Base-by-base conservation (phyloP, 768 basidiomycete species). In the Lactarius tabidus region DNA sequence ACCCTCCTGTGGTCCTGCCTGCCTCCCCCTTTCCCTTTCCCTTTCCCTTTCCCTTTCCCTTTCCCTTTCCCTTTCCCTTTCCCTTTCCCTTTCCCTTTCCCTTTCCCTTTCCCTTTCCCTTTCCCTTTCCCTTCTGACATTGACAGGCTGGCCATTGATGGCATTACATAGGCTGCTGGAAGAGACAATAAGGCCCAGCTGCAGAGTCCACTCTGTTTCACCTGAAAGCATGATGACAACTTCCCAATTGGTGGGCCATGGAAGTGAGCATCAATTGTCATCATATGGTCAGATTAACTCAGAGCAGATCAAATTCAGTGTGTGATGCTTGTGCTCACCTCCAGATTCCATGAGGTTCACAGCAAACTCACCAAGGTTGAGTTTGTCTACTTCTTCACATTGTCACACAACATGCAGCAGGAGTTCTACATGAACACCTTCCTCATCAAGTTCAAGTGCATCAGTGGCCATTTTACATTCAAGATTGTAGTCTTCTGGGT, bases 401-500 rank as follows among this genome's bases (percentile, higher is more conserved):
- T 87, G 66, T 93, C 88, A 83, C 52, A 99, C 93, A 8, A 92
- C 89, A 69, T 90, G 87, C 1, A 97, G 98, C 31, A 95, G 91
- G 73, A 96, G 91, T 71, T 91, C 87, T 69, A 92, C 92, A 62
- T 91, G 91, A 38, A 94, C 82, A 77, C 98, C 97, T 75, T 98
- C 97, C 71, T 96, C 95, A 69, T 99, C 97, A 20, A 93, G 82
- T 72, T 98, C 97, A 17, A 98, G 83, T 5, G 96, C 94, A 75
- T 98, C 95, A n/a, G 93, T 91, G 41, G 96, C 96, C 95, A 99
- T 97, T 80, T 98, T 98, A 39, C 93, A 88, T 4, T 96, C 96
- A 41, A 98, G 82, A 69, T 98, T 95, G 73, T 98, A 99, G 76
- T 99, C 97, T 74, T 96, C 93, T 7, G 93, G 93, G 72, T 99